Conservation (phyloP, 2,329 filamentous ascomycete species). For the Fusarium praegraminearum region DNA sequence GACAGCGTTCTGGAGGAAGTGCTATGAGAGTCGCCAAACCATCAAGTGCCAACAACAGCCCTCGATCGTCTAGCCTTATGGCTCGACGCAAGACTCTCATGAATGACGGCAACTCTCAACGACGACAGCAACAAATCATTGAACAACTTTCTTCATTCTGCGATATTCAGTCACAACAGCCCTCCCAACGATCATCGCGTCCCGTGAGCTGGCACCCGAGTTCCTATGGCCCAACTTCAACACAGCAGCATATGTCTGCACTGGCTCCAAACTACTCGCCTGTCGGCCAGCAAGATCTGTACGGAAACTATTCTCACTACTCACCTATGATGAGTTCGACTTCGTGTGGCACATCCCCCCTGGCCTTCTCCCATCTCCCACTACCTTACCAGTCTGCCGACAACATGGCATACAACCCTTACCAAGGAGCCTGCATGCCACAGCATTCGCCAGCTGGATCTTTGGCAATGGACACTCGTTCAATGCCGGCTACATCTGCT, state of each 20-base stretch:
- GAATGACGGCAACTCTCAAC: constrained; percentile 61
- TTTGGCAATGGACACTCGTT: constrained; percentile 36
- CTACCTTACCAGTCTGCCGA: constrained; percentile 58
- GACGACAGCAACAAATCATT: constrained; percentile 61
- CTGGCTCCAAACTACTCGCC: constrained; percentile 54
- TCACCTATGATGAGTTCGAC: constrained; percentile 67
- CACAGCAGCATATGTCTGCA: constrained; percentile 55
- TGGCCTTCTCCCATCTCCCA: constrained; percentile 66
- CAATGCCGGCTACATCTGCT: constrained; percentile 49
- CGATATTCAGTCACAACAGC: constrained; percentile 38
- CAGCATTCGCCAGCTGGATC: constrained; percentile 50
- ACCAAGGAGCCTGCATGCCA: constrained; percentile 54
- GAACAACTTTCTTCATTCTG: constrained; percentile 55
- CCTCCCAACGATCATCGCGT: constrained; percentile 57
- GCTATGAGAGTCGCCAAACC: constrained; percentile 74
- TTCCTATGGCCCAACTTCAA: constrained; percentile 60
- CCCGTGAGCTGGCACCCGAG: constrained; percentile 83
- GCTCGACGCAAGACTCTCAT: constrained; percentile 68
- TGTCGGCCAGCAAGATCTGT: constrained; percentile 58
- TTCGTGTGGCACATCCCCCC: constrained; percentile 70
- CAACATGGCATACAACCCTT: constrained; percentile 56
- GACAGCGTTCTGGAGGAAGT: constrained; percentile 61
- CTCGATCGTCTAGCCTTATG: constrained; percentile 63
- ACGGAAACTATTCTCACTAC: constrained; percentile 57
- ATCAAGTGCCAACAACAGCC: constrained; percentile 76